phyloP scores from a whole-genome alignment of 108 stramenopile species.

The Conticribra weissflogii region DNA sequence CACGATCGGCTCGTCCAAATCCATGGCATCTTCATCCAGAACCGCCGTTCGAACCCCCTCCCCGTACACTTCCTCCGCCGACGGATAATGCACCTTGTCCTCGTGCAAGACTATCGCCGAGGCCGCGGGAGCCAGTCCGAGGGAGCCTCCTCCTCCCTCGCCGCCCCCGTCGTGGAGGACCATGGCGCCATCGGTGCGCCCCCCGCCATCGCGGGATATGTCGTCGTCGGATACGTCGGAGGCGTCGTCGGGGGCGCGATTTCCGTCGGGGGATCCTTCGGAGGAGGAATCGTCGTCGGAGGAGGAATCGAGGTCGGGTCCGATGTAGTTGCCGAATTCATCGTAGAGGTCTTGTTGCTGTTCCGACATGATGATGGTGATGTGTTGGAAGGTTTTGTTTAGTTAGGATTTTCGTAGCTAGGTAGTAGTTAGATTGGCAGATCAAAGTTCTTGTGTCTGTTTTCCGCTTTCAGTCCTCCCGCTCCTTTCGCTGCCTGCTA shows the following conservation, averaged over 20 bases:
- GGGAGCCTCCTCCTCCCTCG: background rate
- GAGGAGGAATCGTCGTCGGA: slow-evolving; percentile 58
- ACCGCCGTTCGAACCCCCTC: slow-evolving; percentile 94
- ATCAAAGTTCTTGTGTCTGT: no score
- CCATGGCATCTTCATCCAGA: slow-evolving; percentile 99
- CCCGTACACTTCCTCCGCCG: slow-evolving; percentile 93
- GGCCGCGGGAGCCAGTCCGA: slow-evolving; percentile 54
- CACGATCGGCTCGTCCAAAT: slow-evolving; percentile 95
- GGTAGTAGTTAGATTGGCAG: no score
- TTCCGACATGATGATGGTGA: slow-evolving; percentile 58
- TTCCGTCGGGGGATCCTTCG: slow-evolving; percentile 21
- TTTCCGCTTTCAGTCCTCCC: no score
- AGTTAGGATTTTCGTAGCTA: no score
- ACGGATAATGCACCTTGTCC: slow-evolving; percentile 99
- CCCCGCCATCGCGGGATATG: slow-evolving; percentile 51
- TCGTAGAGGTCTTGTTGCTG: slow-evolving; percentile 94
- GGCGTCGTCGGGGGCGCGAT: slow-evolving; percentile 36
- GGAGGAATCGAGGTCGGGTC: slow-evolving; percentile 92
- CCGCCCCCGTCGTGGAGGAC: slow-evolving; percentile 37
- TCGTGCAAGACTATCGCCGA: slow-evolving; percentile 96
- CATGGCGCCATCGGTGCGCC: slow-evolving; percentile 39
- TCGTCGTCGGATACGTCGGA: slow-evolving; percentile 57
- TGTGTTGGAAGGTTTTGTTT: no score
- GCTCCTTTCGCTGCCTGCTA: no score
- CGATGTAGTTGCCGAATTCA: slow-evolving; percentile 99